Conservation (phyloP, 169 alveolate species). For the Cyclospora cayetanensis region DNA sequence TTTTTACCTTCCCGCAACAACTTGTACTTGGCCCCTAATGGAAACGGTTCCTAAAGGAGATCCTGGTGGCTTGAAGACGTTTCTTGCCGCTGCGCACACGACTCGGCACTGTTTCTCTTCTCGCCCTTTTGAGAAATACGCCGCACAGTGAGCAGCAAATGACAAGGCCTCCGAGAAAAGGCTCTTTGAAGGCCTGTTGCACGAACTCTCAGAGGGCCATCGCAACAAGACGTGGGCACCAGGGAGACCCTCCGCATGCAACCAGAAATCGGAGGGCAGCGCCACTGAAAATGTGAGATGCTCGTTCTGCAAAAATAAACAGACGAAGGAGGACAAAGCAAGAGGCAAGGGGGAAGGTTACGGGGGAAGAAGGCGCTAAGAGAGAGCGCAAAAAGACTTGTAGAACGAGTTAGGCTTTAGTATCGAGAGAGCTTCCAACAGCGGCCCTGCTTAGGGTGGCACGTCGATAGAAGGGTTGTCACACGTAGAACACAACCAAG, state of each 20-base stretch:
- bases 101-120: neutral
- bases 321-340: neutral
- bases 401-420: too few species aligned
- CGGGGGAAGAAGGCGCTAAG: neutral
- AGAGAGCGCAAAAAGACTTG: too few species aligned
- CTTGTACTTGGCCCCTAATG: neutral
- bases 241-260: neutral
- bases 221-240: slow-evolving; percentile 41
- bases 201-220: too few species aligned
- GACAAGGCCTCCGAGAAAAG: slow-evolving; percentile 16
- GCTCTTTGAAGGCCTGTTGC: too few species aligned
- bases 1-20: neutral
- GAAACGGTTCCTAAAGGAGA: neutral
- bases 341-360: neutral
- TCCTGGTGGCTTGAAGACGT: neutral
- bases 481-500: too few species aligned
- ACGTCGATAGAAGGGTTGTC: too few species aligned
- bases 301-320: neutral
- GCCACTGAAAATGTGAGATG: neutral
- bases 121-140: neutral
- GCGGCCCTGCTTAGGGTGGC: too few species aligned
- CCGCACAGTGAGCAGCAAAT: slow-evolving; percentile 14
- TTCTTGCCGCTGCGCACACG: neutral
- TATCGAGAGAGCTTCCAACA: too few species aligned
- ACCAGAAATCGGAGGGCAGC: neutral